Percentiles rank a stretch among this genome's conserved stretches.
Evolutionary conservation across 768 basidiomycete species (phyloP).

Genomic region (Rhodocollybia butyracea): DNA sequence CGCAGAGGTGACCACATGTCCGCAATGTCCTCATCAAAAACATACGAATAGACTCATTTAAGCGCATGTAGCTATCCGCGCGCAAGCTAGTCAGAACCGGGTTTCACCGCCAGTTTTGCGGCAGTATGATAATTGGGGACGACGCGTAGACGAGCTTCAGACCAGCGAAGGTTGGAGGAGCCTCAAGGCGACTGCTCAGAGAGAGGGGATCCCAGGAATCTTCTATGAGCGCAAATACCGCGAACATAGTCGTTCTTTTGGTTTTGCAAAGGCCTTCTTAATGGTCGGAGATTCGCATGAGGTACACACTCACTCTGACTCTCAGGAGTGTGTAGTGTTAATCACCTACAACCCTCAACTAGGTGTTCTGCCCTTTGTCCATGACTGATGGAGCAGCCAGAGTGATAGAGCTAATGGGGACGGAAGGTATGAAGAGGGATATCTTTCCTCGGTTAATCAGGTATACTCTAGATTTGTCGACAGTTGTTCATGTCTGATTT

Average conservation of each 20-base stretch:
- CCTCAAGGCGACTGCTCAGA: conserved; percentile 58
- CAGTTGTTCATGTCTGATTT: not conserved
- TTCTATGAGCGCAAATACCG: conserved; percentile 63
- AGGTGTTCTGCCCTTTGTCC: conserved; percentile 71
- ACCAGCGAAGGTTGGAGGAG: conserved; percentile 74
- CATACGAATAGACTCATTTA: not conserved
- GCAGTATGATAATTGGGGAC: conserved; percentile 77
- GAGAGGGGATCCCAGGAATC: conserved; percentile 65
- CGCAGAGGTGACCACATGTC: conserved; percentile 49
- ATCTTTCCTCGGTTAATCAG: conserved; percentile 60
- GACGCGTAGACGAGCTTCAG: conserved; percentile 58
- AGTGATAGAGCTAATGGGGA: conserved; percentile 66
- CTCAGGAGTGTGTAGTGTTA: not conserved
- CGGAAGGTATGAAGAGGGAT: conserved; percentile 53
- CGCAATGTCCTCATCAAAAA: conserved; percentile 10
- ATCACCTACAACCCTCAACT: not conserved
- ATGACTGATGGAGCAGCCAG: conserved; percentile 82
- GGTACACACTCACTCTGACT: conserved; percentile 29
- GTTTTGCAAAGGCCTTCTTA: conserved; percentile 63
- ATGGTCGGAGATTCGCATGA: conserved; percentile 63
- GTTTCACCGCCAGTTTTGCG: conserved; percentile 48
- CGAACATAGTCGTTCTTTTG: conserved; percentile 59
- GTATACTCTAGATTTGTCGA: conserved; percentile 25
- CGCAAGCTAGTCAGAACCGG: conserved; percentile 37
- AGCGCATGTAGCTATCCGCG: conserved; percentile 45